phyloP scores from a whole-genome alignment of 495 filamentous ascomycete species.

The Glarea lozoyensis region DNA sequence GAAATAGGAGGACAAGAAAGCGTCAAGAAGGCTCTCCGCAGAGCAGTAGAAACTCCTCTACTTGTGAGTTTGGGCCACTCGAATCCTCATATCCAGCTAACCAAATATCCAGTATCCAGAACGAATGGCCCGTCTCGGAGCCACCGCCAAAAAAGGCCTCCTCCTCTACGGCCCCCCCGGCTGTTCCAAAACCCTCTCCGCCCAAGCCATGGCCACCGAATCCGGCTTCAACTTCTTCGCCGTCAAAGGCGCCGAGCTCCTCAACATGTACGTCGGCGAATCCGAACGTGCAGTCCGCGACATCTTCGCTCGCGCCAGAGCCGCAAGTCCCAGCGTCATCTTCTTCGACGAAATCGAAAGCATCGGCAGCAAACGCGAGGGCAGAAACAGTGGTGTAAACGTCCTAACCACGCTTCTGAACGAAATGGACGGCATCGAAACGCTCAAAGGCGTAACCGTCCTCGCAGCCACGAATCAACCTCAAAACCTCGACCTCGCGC shows the following conservation, averaged over 20 bases:
- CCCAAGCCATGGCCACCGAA: conserved; percentile 88
- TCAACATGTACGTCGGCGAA: conserved; percentile 97
- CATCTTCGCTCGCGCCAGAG: conserved; percentile 78
- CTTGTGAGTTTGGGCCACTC: conserved; percentile 34
- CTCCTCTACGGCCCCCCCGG: conserved; percentile 91
- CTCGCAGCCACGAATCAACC: conserved; percentile 95
- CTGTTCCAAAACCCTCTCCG: conserved; percentile 91
- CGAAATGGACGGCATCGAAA: conserved; percentile 94
- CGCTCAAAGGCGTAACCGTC: conserved; percentile 72
- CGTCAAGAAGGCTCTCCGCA: conserved; percentile 59
- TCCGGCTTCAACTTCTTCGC: conserved; percentile 90
- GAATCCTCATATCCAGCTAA: background rate
- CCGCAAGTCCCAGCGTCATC: conserved; percentile 84
- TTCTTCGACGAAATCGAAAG: conserved; percentile 99
- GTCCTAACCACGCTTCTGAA: conserved; percentile 86
- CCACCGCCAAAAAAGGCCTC: conserved; percentile 69
- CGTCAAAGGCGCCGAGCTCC: conserved; percentile 90
- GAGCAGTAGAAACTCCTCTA: conserved; percentile 57
- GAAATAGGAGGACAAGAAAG: conserved; percentile 86
- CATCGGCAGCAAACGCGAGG: conserved; percentile 65
- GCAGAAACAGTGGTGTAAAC: conserved; percentile 54
- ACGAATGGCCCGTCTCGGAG: conserved; percentile 46
- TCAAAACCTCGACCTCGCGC: conserved; percentile 74
- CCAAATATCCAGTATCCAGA: conserved; percentile 43
- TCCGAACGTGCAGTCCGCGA: conserved; percentile 84